Base-by-base conservation (phyloP, 352 stramenopile species). In the Phytopythium chamaehyphon region DNA sequence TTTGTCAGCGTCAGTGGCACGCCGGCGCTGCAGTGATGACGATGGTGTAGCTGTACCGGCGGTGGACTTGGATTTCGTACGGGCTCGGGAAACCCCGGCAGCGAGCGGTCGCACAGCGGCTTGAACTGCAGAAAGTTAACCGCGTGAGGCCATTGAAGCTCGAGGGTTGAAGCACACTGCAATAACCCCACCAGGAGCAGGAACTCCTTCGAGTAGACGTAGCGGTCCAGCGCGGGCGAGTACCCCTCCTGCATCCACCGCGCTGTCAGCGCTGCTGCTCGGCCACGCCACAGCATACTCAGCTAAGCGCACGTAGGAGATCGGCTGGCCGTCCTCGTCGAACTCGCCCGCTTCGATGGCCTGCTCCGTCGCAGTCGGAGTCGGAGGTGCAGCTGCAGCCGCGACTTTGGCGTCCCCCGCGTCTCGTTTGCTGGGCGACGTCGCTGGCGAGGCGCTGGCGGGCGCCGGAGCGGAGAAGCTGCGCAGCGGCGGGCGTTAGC, bases 131-230 rank as follows among this genome's bases (percentile, higher is more conserved):
- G 21, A 18, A 47, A 63, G 33, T 37, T 26, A 51, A 5, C 31
- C 50, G 22, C 24, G 52, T 18, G 15, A 14, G 43, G 37, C 1
- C 42, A 5, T 2, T 12, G 22, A 3, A 3, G 1, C 14, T 42
- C 14, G 8, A 21, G 21, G 8, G 10, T 12, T 16, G 18, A 15
- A 33, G 21, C 6, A 15, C 18, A n/a, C n/a, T n/a, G n/a, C 8
- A 8, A 37, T 12, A 3, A 37, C 26, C 55, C 22, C 62, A 85
- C 73, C 62, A 59, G 47, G 16, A 83, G 52, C 35, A 90, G 62
- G 49, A 73, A 88, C n/a, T 83, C 65, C 45, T 73, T 83, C 47
- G 76, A 78, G 57, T 90, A 90, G 26, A 73, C 73, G 53, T 77
- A 73, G 12, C 69, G 54, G 48, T 76, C 66, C 24, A 63, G 63